These are phyloP conservation scores for Aureoboletus auriporus DNA, from an alignment of 768 basidiomycete species.

Conservation along the genomic window DNA sequence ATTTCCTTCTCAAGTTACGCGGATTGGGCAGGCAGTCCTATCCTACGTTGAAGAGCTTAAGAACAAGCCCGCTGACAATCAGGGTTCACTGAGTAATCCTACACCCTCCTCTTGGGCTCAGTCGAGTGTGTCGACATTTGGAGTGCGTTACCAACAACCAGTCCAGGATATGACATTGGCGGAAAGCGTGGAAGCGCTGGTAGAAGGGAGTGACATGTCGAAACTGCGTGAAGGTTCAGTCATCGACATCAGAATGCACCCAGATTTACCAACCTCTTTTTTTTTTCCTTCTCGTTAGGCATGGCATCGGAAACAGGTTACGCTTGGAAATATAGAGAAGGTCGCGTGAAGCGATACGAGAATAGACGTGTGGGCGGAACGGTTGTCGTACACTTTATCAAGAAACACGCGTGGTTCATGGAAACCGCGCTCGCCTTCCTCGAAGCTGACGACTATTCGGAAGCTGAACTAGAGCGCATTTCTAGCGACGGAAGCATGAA, in stretches of 20 bases:
- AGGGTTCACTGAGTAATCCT: conserved; percentile 24
- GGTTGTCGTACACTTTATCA: conserved; percentile 94
- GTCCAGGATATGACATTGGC: conserved; percentile 55
- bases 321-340: conserved; percentile 74
- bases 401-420: conserved; percentile 94
- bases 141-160: conserved; percentile 69
- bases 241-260: background rate
- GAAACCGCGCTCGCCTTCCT: conserved; percentile 89
- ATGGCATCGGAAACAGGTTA: conserved; percentile 55
- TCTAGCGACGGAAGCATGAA: conserved; percentile 10
- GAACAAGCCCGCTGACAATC: conserved; percentile 31
- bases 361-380: conserved; percentile 83
- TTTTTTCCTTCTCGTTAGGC: conserved; percentile 35
- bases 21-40: conserved; percentile 56
- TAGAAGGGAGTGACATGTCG: conserved; percentile 90
- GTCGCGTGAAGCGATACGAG: conserved; percentile 59
- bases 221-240: conserved; percentile 56
- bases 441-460: conserved; percentile 70
- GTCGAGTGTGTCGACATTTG: conserved; percentile 87
- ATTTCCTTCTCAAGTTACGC: conserved; percentile 82
- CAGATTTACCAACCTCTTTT: background rate
- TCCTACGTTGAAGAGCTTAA: conserved; percentile 44
- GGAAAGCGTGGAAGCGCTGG: conserved; percentile 85
- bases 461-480: conserved; percentile 29
- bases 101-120: conserved; percentile 65